Percentiles rank a stretch among this genome's conserved stretches.
Conservation (phyloP, 2,329 filamentous ascomycete species). For the Hysterium pulicare region DNA sequence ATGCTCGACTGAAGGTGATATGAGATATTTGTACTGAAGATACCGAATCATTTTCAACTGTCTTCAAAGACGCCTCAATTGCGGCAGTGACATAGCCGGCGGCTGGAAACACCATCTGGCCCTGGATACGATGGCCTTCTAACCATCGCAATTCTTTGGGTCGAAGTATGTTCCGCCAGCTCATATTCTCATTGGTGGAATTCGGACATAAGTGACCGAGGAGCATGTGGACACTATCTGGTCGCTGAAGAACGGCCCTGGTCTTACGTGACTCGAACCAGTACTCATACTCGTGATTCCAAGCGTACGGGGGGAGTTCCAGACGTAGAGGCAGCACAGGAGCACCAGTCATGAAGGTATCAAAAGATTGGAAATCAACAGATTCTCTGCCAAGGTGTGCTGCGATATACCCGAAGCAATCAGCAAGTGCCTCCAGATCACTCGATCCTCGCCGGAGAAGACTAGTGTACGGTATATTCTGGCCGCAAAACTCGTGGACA, state of each 20-base stretch:
- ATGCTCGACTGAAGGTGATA: no score
- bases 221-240: not conserved
- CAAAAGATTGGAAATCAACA: not conserved
- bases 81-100: conserved; percentile 43
- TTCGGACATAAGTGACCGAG: not conserved
- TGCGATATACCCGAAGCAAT: no score
- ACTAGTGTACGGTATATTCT: conserved; percentile 9
- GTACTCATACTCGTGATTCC: conserved; percentile 20
- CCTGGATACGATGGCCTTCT: conserved; percentile 5
- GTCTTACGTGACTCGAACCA: conserved; percentile 11
- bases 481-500: not conserved
- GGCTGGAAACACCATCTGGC: conserved; percentile 40
- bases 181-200: not conserved
- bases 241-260: not conserved
- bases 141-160: conserved; percentile 6
- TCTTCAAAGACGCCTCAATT: conserved; percentile 6
- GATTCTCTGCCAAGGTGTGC: not conserved
- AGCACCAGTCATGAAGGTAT: not conserved
- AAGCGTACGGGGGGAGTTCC: conserved; percentile 22
- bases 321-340: not conserved
- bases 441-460: conserved; percentile 11
- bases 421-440: conserved; percentile 9
- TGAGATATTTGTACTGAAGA: no score
- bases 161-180: conserved; percentile 4
- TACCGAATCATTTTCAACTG: conserved; percentile 4